Evolutionary conservation across 495 filamentous ascomycete species (phyloP), one percentile per base, ranked within the genome.

Genomic region (Aspergillus sclerotiicarbonarius): DNA sequence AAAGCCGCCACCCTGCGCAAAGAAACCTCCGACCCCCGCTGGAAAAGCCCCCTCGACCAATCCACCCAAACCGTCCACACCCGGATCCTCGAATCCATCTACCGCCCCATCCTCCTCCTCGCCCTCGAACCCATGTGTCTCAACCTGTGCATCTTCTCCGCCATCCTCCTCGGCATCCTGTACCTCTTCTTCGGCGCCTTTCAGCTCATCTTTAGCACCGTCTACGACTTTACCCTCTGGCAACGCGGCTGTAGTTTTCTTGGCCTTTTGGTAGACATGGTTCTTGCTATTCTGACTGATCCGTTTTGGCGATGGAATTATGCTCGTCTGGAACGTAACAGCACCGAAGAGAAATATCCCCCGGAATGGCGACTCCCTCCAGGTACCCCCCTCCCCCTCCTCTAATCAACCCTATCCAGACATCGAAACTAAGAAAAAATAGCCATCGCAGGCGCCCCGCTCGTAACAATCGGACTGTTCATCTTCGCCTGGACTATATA

Each of bases 141-240:
- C 19, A 78, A 86, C 52, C 83, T 95, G 15, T 90, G 88, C 69
- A 62, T 91, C 13, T 88, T 90, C 61, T 85, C 87, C 4, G 88
- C 90, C 20, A 73, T 96, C 10, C 73, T 94, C 3, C 76, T 94
- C 0, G 91, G 90, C 1, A 83, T 92, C 29, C 71, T 95, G 1
- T 95, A 95, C 65, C 80, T 96, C 9, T 96, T 94, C 74, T 94
- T 96, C 69, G 89, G 90, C n/a, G 90, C 90, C 0, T 94, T 94
- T 63, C 80, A 84, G 0, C 69, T 93, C n/a, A 83, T 92, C 10
- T 95, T 95, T 67, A 58, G 71, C 25, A 76, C 76, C 32, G 82
- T 82, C 51, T 81, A 91, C 66, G 82, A 80, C 52, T 33, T 33
- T 10, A 33, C 31, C 31, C 31, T 33, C 31, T 33, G 31, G 31